These are phyloP conservation scores for Backusella morwellensis DNA, from an alignment of 192 early-diverging fungal genomes.

Conservation along the genomic window DNA sequence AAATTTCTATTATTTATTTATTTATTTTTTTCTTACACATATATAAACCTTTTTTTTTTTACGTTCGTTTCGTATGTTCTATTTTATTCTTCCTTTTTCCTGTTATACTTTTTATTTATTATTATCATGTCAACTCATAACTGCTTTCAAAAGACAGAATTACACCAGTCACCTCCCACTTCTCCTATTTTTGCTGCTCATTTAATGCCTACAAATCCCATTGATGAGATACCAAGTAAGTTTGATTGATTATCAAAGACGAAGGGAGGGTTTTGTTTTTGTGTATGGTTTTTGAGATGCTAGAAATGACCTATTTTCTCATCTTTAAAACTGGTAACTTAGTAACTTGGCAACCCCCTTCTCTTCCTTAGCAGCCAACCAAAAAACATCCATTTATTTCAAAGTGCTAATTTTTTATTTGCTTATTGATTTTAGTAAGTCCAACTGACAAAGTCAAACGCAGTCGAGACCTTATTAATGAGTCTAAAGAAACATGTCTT, in stretches of 20 bases:
- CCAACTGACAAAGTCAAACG: slow-evolving; percentile 3
- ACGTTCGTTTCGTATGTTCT: not conserved
- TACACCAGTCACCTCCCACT: not conserved
- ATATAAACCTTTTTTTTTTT: not conserved
- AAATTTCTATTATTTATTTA: not conserved
- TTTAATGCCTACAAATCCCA: not conserved
- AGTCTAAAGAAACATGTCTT: not conserved
- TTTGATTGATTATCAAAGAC: not conserved
- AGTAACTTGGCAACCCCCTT: not conserved
- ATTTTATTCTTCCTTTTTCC: not conserved
- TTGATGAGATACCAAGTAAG: not conserved
- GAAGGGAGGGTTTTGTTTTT: not conserved
- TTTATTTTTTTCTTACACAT: not conserved
- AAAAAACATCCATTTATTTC: not conserved
- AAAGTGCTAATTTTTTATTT: not conserved
- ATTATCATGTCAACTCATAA: not conserved
- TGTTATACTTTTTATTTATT: not conserved
- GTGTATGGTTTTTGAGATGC: not conserved
- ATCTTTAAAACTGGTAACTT: not conserved
- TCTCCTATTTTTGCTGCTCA: not conserved
- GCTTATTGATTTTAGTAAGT: not conserved
- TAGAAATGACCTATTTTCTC: not conserved
- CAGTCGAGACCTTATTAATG: not conserved
- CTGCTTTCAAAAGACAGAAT: not conserved
- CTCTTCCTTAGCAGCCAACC: not conserved